Conservation (phyloP, 2,329 filamentous ascomycete species). For the Cladosporium sp. region DNA sequence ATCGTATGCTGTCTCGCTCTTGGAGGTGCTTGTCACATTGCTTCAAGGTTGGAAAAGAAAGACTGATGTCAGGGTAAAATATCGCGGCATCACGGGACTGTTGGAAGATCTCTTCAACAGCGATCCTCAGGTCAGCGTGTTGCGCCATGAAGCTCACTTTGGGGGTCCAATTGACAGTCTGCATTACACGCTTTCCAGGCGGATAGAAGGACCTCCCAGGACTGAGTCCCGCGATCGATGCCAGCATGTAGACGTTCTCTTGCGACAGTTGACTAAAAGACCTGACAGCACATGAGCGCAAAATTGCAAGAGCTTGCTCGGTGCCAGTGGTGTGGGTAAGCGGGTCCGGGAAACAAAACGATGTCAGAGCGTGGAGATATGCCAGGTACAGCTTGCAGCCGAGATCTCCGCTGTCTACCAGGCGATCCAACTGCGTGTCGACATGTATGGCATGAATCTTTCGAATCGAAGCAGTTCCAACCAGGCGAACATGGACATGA, state of each 20-base stretch:
- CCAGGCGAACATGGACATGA: slow-evolving; percentile 31
- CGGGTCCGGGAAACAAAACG: slow-evolving; percentile 52
- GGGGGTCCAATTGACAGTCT: slow-evolving; percentile 40
- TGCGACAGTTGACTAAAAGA: slow-evolving; percentile 23
- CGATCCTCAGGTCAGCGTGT: slow-evolving; percentile 32
- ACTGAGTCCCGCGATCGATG: slow-evolving; percentile 28
- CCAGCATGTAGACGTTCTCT: slow-evolving; percentile 20
- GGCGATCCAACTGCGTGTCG: slow-evolving; percentile 53
- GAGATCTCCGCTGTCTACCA: slow-evolving; percentile 51
- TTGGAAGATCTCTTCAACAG: slow-evolving; percentile 24
- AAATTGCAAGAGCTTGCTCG: slow-evolving; percentile 45
- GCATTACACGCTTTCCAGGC: slow-evolving; percentile 36
- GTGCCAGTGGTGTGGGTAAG: slow-evolving; percentile 56
- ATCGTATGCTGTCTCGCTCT: slow-evolving; percentile 28
- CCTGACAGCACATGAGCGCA: slow-evolving; percentile 18
- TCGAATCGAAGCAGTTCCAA: slow-evolving; percentile 38
- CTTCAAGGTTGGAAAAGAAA: slow-evolving; percentile 1
- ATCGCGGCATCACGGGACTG: slow-evolving; percentile 17
- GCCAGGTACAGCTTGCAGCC: slow-evolving; percentile 33
- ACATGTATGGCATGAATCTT: slow-evolving; percentile 51
- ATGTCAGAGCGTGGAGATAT: slow-evolving; percentile 56
- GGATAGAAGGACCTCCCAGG: slow-evolving; percentile 44
- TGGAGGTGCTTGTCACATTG: slow-evolving; percentile 20
- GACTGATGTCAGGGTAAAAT: slow-evolving; percentile 16
- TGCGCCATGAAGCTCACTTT: slow-evolving; percentile 38